Conservation (phyloP, 495 filamentous ascomycete genomes). For the Pyrenula massariospora region DNA sequence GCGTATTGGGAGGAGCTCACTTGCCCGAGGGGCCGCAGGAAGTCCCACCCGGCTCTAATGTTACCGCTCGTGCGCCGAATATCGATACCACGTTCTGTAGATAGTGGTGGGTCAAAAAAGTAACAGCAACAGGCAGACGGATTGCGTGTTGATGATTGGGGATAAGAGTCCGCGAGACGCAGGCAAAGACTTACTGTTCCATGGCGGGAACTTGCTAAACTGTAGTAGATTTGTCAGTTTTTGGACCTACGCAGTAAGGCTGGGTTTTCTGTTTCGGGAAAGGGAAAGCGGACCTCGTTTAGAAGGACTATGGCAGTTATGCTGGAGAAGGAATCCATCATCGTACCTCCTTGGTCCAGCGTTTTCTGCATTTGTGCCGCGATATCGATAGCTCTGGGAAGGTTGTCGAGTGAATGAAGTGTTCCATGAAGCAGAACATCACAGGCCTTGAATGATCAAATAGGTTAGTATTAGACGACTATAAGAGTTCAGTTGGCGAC, state of each 20-base stretch:
- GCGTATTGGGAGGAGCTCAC: not conserved
- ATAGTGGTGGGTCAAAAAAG: not conserved
- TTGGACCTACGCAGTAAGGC: not conserved
- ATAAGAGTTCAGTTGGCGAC: not conserved
- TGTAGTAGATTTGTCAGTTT: not conserved
- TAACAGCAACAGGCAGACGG: not conserved
- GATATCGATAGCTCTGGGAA: not conserved
- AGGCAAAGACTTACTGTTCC: not conserved
- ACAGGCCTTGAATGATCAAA: not conserved
- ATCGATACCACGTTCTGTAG: no score
- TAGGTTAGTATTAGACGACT: not conserved
- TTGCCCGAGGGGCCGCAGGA: not conserved
- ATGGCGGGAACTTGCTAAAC: not conserved
- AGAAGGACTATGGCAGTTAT: not conserved
- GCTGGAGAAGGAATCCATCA: not conserved
- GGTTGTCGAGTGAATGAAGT: not conserved
- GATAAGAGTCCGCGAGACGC: not conserved
- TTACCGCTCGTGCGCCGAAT: no score
- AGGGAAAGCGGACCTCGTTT: not conserved
- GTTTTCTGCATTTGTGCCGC: not conserved
- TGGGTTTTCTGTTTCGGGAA: not conserved
- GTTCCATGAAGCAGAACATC: not conserved
- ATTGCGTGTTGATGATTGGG: not conserved
- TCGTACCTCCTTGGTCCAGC: no score
- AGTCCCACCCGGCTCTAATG: not conserved